These are phyloP conservation scores for Strigomonas culicis DNA, from an alignment of 208 protist species.

Conservation along the genomic window DNA sequence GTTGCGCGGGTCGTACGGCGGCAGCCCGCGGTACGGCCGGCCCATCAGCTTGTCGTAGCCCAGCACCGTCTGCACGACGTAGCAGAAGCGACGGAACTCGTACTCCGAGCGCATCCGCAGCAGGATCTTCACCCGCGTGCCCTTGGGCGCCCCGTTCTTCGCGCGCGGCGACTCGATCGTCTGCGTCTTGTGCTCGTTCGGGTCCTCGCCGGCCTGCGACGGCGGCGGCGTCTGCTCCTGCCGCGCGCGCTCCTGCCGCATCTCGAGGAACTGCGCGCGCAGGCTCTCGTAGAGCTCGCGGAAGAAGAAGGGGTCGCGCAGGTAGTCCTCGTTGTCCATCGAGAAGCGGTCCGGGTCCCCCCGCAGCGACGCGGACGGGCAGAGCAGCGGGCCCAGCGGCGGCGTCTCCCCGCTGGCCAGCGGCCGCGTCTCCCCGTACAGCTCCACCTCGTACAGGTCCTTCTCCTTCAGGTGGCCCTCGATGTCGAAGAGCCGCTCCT, in stretches of 20 bases:
- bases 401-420: constrained; percentile 41
- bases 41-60: constrained; percentile 49
- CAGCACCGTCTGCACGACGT: constrained; percentile 38
- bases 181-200: constrained; percentile 1
- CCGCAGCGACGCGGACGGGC: constrained; percentile 21
- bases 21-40: constrained; percentile 41
- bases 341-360: background rate
- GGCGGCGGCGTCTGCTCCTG: constrained; percentile 1
- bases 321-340: constrained; percentile 37
- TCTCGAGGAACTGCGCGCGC: constrained; percentile 43
- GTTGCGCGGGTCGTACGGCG: constrained; percentile 64
- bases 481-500: constrained; percentile 18
- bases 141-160: background rate
- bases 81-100: constrained; percentile 50
- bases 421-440: constrained; percentile 36
- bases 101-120: constrained; percentile 41
- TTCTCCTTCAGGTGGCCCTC: constrained; percentile 34
- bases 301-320: constrained; percentile 50
- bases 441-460: constrained; percentile 54
- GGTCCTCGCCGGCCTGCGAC: background rate
- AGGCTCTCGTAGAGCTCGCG: constrained; percentile 55
- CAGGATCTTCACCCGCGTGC: constrained; percentile 16
- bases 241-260: constrained; percentile 13
- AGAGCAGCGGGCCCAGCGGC: constrained; percentile 42
- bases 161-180: constrained; percentile 24